A percentile compares a stretch with the other conserved stretches of the same genome.
These are phyloP conservation scores for Podila epicladia DNA, from an alignment of 192 early-diverging fungal genomes.

Conservation along the genomic window DNA sequence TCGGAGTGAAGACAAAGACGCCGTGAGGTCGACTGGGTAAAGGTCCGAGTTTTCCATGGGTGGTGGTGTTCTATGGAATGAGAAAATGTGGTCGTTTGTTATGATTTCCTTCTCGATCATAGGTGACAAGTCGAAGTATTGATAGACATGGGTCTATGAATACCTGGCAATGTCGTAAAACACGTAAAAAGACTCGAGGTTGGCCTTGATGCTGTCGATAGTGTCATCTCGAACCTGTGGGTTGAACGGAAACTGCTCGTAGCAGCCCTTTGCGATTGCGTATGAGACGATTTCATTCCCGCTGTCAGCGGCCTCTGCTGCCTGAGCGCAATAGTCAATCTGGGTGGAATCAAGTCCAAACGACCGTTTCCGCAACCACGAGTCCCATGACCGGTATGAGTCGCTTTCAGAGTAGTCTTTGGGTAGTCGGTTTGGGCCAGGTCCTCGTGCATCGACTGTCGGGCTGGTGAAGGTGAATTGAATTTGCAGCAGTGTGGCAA, in stretches of 20 bases:
- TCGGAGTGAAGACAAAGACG: constrained; percentile 2
- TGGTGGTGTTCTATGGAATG: constrained; percentile 20
- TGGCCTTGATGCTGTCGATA: constrained; percentile 22
- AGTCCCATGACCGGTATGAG: neutral
- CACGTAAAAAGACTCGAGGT: constrained; percentile 48
- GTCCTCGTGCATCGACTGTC: neutral
- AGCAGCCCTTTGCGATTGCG: constrained; percentile 35
- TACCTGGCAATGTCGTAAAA: constrained; percentile 49
- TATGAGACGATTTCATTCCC: constrained; percentile 18
- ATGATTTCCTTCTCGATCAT: too few species aligned
- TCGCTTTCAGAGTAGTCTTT: neutral
- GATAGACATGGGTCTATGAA: neutral
- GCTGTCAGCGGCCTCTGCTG: constrained; percentile 1
- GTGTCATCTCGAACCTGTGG: constrained; percentile 16
- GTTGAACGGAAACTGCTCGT: constrained; percentile 35
- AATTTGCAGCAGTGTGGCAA: neutral
- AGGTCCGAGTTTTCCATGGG: constrained; percentile 44
- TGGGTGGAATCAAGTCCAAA: neutral
- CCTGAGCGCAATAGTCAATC: constrained; percentile 28
- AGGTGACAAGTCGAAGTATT: neutral
- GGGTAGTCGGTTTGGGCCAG: neutral
- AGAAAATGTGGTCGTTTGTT: too few species aligned
- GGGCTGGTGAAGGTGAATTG: neutral
- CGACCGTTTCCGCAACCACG: neutral
- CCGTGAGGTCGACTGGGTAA: constrained; percentile 26